A percentile compares a stretch with the other conserved stretches of the same genome.
These are phyloP conservation scores for Geotrichum cucujoidarum DNA, from an alignment of 1,139 yeast species.

Conservation along the genomic window DNA sequence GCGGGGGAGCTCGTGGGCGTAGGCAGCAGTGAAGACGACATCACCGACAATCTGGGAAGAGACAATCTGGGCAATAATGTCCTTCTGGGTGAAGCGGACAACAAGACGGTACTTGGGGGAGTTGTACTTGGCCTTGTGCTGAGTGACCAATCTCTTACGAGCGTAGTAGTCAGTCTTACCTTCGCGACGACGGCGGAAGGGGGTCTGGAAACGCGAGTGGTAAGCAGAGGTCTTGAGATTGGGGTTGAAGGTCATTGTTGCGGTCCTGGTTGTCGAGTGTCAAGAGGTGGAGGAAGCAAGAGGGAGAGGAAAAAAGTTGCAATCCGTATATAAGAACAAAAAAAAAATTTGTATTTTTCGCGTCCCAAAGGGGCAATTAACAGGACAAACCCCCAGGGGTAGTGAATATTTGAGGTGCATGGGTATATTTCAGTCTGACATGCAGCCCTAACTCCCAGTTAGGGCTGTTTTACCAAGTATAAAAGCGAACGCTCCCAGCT, in stretches of 20 bases:
- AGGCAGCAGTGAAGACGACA: conserved; percentile 93
- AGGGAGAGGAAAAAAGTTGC: conserved; percentile 12
- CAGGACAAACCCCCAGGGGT: background rate
- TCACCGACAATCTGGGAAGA: conserved; percentile 98
- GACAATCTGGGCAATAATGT: conserved; percentile 95
- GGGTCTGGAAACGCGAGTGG: conserved; percentile 99
- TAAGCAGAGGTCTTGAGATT: conserved; percentile 78
- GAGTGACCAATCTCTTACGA: conserved; percentile 99
- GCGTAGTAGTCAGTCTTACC: conserved; percentile 99
- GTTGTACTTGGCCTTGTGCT: conserved; percentile 99
- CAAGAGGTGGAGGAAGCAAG: conserved; percentile 11
- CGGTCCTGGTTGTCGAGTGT: conserved; percentile 8
- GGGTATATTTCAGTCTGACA: background rate
- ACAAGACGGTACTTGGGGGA: conserved; percentile 99
- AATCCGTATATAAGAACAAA: background rate
- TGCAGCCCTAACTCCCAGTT: background rate
- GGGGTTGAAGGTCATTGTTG: conserved; percentile 69
- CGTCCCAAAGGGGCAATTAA: background rate
- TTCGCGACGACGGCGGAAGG: conserved; percentile 99
- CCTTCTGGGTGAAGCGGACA: conserved; percentile 99
- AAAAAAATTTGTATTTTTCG: background rate
- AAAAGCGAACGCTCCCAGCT: background rate
- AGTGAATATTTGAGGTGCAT: too few species aligned
- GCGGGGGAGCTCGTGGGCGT: conserved; percentile 97
- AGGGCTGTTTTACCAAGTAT: background rate